Evolutionary conservation across 768 basidiomycete species (phyloP).

Genomic region (Leccinum olivaceopallidum): DNA sequence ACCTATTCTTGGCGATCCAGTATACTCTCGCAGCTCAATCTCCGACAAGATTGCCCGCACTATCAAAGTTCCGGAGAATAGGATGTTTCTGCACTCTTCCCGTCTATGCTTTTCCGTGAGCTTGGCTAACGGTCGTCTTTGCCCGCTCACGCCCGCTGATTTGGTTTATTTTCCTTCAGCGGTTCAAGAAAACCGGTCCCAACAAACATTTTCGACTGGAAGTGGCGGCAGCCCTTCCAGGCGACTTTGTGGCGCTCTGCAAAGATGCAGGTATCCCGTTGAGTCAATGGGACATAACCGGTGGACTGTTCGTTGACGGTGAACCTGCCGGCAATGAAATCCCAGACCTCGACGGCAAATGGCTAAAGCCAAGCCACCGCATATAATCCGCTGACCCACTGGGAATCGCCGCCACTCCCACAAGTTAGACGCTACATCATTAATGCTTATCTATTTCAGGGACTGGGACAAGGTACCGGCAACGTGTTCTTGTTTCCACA

Average conservation of each 20-base stretch:
- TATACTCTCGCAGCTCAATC: constrained; percentile 44
- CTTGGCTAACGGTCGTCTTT: constrained; percentile 4
- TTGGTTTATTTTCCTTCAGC: constrained; percentile 34
- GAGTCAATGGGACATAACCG: constrained; percentile 36
- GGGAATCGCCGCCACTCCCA: constrained; percentile 5
- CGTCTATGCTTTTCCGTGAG: constrained; percentile 57
- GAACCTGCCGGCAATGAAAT: constrained; percentile 36
- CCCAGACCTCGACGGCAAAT: constrained; percentile 40
- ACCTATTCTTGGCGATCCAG: constrained; percentile 63
- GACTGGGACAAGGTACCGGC: constrained; percentile 1
- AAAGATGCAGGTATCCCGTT: constrained; percentile 44
- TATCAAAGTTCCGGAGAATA: constrained; percentile 41
- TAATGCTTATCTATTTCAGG: constrained; percentile 11
- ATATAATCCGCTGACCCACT: constrained; percentile 12
- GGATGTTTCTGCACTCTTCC: constrained; percentile 63
- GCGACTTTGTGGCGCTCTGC: constrained; percentile 55
- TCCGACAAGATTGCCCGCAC: constrained; percentile 32
- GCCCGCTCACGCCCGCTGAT: constrained; percentile 4
- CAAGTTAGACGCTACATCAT: constrained; percentile 1
- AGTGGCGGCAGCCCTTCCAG: constrained; percentile 58
- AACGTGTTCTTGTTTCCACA: constrained; percentile 21
- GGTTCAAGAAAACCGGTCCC: constrained; percentile 44
- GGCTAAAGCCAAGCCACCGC: constrained; percentile 26
- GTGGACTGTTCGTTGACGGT: constrained; percentile 50
- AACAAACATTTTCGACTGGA: constrained; percentile 53